Evolutionary conservation across 768 basidiomycete genomes (phyloP), one percentile per base, ranked within the genome.

Genomic region (Chalciporus chontae): DNA sequence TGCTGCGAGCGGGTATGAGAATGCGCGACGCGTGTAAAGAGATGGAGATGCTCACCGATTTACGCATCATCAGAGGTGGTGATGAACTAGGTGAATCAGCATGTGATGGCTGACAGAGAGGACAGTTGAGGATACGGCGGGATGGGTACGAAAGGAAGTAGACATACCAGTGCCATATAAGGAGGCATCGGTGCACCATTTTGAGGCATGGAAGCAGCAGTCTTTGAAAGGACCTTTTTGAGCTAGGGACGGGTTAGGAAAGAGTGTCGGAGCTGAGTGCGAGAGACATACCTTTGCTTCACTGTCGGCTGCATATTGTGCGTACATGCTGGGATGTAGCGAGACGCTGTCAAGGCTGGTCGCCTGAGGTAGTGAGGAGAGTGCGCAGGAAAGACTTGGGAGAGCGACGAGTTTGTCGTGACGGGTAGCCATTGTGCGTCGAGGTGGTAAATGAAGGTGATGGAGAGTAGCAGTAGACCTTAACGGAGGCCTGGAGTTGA

Each of bases 281-380:
- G 18, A 10, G 29, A 2, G 38, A 61, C 70, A 49, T 37, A 87
- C 87, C 78, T 89, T 87, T 36, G 84, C 85, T 68, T 89, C 82
- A 58, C 87, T 87, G 66, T 87, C 80, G 5, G 81, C 79, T 29
- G 81, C 79, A 31, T 79, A 78, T 50, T 80, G 77, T 1, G 81
- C 79, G 61, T 84, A 85, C 83, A 85, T 82, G 60, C 73, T 78
- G 1, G 79, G 80, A 67, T 90, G 87, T 1, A 90, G 71, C 1
- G 80, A 71, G 24, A 90, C 76, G 58, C 74, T 75, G 57, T 79
- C 77, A 45, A 90, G 74, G 68, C 77, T 85, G 59, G 81, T 87
- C 8, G 87, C 87, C 57, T 84, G 79, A 0, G 87, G 85, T 34
- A 90, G 75, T 1, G 80, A 73, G 45, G 84, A 80, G 46, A 90